Conservation (phyloP, 2,329 filamentous ascomycete species). For the Aspergillus intermedius region DNA sequence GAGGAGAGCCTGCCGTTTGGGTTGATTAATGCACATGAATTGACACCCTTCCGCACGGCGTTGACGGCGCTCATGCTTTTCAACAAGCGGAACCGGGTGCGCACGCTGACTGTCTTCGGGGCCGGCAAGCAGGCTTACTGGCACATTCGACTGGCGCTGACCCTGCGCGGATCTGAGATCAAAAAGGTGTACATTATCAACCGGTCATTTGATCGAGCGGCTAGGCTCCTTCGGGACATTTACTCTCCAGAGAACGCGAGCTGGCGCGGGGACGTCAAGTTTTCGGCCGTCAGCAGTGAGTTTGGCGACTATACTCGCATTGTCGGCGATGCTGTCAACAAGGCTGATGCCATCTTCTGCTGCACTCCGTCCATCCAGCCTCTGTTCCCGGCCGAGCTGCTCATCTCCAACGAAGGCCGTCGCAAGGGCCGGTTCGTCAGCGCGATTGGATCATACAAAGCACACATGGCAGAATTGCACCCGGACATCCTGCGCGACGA, state of each 20-base stretch:
- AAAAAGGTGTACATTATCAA: slow-evolving; percentile 79
- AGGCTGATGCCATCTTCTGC: slow-evolving; percentile 77
- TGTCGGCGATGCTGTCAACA: slow-evolving; percentile 61
- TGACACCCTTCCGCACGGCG: slow-evolving; percentile 64
- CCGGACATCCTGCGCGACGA: slow-evolving; percentile 65
- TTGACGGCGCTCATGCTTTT: slow-evolving; percentile 56
- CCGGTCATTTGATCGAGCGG: slow-evolving; percentile 47
- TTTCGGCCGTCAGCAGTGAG: slow-evolving; percentile 61
- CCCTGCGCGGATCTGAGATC: slow-evolving; percentile 60
- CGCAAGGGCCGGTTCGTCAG: slow-evolving; percentile 40
- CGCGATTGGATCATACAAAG: slow-evolving; percentile 49
- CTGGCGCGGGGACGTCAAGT: slow-evolving; percentile 61
- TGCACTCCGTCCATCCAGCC: slow-evolving; percentile 71
- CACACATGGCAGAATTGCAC: slow-evolving; percentile 76
- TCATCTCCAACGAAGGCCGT: slow-evolving; percentile 55
- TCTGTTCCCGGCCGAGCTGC: slow-evolving; percentile 65
- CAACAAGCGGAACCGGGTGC: slow-evolving; percentile 61
- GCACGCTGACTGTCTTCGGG: slow-evolving; percentile 77
- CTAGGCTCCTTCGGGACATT: slow-evolving; percentile 47
- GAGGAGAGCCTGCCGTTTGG: slow-evolving; percentile 52
- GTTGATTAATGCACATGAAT: slow-evolving; percentile 59
- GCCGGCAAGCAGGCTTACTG: slow-evolving; percentile 88
- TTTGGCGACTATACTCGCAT: slow-evolving; percentile 65
- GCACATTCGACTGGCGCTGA: slow-evolving; percentile 79
- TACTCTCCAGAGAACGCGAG: slow-evolving; percentile 49